Base-by-base conservation (phyloP, 345 rosid genomes). In the Cardiospermum halicacabum region DNA sequence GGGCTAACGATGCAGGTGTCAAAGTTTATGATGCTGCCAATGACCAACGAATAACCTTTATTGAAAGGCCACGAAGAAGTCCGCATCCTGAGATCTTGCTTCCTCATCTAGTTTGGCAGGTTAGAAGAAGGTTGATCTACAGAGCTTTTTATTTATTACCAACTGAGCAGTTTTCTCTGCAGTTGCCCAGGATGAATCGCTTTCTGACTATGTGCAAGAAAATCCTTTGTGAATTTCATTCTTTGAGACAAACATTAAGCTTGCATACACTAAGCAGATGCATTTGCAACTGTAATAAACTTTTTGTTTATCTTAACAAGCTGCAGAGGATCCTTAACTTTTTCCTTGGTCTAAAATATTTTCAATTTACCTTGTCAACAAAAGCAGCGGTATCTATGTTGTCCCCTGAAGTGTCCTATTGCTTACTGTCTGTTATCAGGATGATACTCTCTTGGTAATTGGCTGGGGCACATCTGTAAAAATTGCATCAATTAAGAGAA, bases 71-170 rank as follows among this genome's bases (percentile, higher is more conserved):
- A 1, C 82, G 93, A 45, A 88, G 96, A 72, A 91, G 96, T 58
- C 99, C 97, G 34, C 85, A 80, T 45, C 91, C 97, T 39, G 97
- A 91, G 80, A 83, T 90, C 66, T 80, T 95, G 79, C 79, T 86
- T 56, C 99, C 97, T 48, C 96, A 89, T 69, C 79, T 95, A 71
- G 97, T 95, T 77, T 95, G 99, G 99, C 99, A 95, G 93, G 99
- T 87, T 69, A 58, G 89, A 74, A 7, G 34, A 68, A 36, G 62
- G 3, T 67, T 43, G 18, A 42, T 0, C 10, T 43, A 58, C 7
- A 39, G 22, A 42, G 40, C 21, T 2, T 53, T 37, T 30, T 15
- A 34, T 50, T 26, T 34, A 27, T n/a, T 13, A 32, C 47, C 60
- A 24, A 37, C 32, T 53, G 5, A 48, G 56, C 25, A 55, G 26